Conservation (phyloP, 371 early-diverging fungal species). For the Paramicrosporidium saccamoebae region DNA sequence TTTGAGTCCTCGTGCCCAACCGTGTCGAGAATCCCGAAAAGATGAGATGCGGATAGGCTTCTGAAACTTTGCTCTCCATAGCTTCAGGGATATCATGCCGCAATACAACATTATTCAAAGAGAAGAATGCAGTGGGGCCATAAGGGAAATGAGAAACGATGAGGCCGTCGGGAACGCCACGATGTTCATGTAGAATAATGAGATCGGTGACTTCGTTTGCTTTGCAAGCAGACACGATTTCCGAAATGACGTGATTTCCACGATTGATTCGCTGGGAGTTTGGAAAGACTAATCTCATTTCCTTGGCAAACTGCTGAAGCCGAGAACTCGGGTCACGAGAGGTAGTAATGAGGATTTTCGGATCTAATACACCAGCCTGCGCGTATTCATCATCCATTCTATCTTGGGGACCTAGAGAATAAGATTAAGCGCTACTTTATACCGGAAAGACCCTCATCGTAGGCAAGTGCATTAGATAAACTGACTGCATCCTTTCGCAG, state of each 20-base stretch:
- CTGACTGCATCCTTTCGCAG: slow-evolving; percentile 33
- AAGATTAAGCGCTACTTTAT: slow-evolving; percentile 1
- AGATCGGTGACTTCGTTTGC: slow-evolving; percentile 84
- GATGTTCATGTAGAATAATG: slow-evolving; percentile 80
- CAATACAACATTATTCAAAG: slow-evolving; percentile 80
- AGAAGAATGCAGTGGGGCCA: slow-evolving; percentile 92
- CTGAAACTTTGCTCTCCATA: slow-evolving; percentile 76
- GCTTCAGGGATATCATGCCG: slow-evolving; percentile 85
- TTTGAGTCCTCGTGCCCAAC: slow-evolving; percentile 45
- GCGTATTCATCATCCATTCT: slow-evolving; percentile 91
- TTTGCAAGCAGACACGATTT: slow-evolving; percentile 75
- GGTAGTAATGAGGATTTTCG: slow-evolving; percentile 88
- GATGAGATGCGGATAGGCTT: slow-evolving; percentile 80
- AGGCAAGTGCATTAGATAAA: slow-evolving; percentile 34
- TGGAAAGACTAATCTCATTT: slow-evolving; percentile 82
- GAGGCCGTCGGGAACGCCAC: slow-evolving; percentile 92
- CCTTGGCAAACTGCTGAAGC: slow-evolving; percentile 85
- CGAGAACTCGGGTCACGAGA: slow-evolving; percentile 81
- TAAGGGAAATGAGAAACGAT: slow-evolving; percentile 87
- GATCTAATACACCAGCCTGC: slow-evolving; percentile 58
- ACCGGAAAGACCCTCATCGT: slow-evolving; percentile 59
- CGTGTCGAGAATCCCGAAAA: slow-evolving; percentile 67
- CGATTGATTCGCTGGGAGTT: slow-evolving; percentile 91
- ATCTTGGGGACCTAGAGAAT: slow-evolving; percentile 17
- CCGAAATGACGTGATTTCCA: slow-evolving; percentile 79